Evolutionary conservation across 2,329 filamentous ascomycete genomes (phyloP).

Genomic region (Sporothrix luriei): DNA sequence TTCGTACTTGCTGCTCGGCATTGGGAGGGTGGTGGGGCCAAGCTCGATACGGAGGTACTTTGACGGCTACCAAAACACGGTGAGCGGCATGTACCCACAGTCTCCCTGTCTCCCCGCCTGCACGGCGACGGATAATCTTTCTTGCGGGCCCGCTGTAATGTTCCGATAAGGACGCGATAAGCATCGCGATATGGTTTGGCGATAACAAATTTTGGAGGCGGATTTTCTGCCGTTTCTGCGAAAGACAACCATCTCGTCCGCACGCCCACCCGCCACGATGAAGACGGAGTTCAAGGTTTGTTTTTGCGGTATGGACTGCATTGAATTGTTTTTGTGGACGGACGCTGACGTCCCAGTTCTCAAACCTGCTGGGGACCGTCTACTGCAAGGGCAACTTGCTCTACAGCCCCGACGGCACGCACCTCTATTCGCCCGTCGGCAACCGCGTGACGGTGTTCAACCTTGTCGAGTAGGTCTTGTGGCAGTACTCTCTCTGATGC

Average conservation of each 20-base stretch:
- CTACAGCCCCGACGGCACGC: conserved; percentile 94
- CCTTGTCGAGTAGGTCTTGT: conserved; percentile 74
- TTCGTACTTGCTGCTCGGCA: conserved; percentile 27
- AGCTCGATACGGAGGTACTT: conserved; percentile 26
- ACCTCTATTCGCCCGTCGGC: conserved; percentile 92
- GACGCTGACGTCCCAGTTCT: conserved; percentile 67
- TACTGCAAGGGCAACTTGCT: conserved; percentile 97
- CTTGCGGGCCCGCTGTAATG: conserved; percentile 29
- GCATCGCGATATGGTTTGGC: conserved; percentile 27
- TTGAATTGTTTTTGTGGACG: background rate
- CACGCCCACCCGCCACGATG: conserved; percentile 62
- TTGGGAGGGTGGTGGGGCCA: conserved; percentile 20
- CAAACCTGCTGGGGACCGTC: conserved; percentile 95
- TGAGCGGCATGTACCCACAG: background rate
- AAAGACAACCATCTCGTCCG: conserved; percentile 17
- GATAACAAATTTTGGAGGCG: conserved; percentile 33
- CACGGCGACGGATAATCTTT: conserved; percentile 28
- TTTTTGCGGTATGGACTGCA: background rate
- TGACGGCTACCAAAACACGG: background rate
- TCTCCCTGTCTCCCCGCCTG: conserved; percentile 11
- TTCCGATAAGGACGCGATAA: conserved; percentile 28
- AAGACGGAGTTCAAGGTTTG: conserved; percentile 97
- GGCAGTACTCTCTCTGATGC: background rate
- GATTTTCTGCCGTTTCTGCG: conserved; percentile 32
- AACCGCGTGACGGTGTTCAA: conserved; percentile 97